Percentiles rank a stretch among this genome's conserved stretches.
phyloP scores from a whole-genome alignment of 768 basidiomycete genomes.

The Tylopilus vinaceipallidus region DNA sequence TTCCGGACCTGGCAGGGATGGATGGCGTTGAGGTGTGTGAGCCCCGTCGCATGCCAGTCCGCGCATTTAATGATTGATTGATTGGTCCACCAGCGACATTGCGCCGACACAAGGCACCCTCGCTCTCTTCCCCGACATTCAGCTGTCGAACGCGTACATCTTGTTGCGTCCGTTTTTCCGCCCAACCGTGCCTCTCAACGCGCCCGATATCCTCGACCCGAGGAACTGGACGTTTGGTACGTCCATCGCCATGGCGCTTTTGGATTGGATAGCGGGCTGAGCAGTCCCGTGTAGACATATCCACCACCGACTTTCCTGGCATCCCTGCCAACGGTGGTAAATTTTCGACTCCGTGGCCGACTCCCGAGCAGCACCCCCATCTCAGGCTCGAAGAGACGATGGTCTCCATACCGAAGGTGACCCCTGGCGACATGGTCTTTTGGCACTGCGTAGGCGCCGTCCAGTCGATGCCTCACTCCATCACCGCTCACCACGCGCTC shows the following conservation, averaged over 20 bases:
- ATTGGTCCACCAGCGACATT: conserved; percentile 35
- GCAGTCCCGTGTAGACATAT: conserved; percentile 40
- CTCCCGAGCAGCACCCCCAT: conserved; percentile 65
- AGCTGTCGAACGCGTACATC: conserved; percentile 68
- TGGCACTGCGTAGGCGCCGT: conserved; percentile 61
- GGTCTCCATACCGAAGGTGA: conserved; percentile 67
- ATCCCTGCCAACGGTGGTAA: conserved; percentile 32
- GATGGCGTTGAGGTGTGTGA: conserved; percentile 58
- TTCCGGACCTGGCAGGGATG: conserved; percentile 74
- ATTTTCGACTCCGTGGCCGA: conserved; percentile 45
- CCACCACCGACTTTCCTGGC: conserved; percentile 49
- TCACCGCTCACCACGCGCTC: conserved; percentile 1
- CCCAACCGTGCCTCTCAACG: conserved; percentile 44
- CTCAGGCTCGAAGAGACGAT: conserved; percentile 61
- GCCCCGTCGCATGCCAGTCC: neutral
- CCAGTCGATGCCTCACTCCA: neutral
- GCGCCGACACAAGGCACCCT: conserved; percentile 76
- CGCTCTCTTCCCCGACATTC: conserved; percentile 64
- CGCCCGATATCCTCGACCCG: conserved; percentile 41
- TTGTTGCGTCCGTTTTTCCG: conserved; percentile 78
- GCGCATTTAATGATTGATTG: too few species aligned
- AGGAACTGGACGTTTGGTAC: conserved; percentile 53
- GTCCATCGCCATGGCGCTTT: conserved; percentile 17
- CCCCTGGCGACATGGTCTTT: conserved; percentile 76
- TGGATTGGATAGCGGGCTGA: conserved; percentile 16